A percentile compares a stretch with the other conserved stretches of the same genome.
Evolutionary conservation across 1,284 basidiomycete genomes (phyloP).

Genomic region (Papiliotrema flavescens): DNA sequence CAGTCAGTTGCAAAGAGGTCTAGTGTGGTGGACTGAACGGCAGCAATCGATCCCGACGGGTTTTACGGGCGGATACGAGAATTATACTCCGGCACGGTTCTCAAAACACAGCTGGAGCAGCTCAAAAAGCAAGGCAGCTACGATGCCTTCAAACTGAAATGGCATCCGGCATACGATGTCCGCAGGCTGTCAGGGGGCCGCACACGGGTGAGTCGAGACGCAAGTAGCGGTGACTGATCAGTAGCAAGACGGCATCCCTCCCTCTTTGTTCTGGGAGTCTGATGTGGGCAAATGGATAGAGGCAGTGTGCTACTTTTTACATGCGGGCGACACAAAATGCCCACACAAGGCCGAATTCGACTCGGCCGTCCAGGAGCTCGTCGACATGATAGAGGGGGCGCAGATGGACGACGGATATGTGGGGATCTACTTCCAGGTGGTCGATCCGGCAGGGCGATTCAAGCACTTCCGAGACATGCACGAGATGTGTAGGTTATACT

Average conservation of each 20-base stretch:
- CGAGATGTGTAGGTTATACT: conserved; percentile 33
- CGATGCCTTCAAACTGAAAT: conserved; percentile 32
- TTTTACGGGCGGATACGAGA: conserved; percentile 31
- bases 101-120: conserved; percentile 37
- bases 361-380: conserved; percentile 22
- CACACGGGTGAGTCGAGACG: conserved; percentile 13
- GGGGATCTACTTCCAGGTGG: conserved; percentile 36
- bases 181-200: conserved; percentile 18
- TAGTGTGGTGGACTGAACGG: too few relatives aligned
- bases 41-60: conserved; percentile 18
- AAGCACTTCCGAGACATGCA: conserved; percentile 35
- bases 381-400: conserved; percentile 31
- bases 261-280: conserved; percentile 34
- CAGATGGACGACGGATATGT: conserved; percentile 36
- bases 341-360: conserved; percentile 19
- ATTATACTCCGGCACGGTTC: conserved; percentile 27
- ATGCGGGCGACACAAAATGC: conserved; percentile 9
- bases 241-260: conserved; percentile 26
- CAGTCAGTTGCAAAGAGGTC: too few relatives aligned
- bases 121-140: conserved; percentile 34
- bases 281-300: conserved; percentile 40
- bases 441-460: conserved; percentile 28
- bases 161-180: conserved; percentile 32
- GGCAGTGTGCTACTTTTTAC: conserved; percentile 32
- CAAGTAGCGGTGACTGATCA: neutral